Conservation (phyloP, 2,329 filamentous ascomycete species). For the Colletotrichum camelliae region DNA sequence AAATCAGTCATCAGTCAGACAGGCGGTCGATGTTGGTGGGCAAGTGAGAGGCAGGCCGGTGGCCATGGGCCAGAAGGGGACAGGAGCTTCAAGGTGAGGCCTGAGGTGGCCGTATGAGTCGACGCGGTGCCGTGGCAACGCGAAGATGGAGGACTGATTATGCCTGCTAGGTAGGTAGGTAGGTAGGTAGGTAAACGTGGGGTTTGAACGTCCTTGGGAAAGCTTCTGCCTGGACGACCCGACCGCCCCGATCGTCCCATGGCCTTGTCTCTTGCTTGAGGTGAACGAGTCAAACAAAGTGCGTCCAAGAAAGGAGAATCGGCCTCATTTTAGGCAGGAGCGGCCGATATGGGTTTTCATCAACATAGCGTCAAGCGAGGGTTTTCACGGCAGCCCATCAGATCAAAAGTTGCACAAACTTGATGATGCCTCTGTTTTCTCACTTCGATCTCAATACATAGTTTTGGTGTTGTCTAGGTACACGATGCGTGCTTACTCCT, state of each 20-base stretch:
- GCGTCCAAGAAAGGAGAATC: neutral
- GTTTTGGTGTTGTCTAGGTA: neutral
- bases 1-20: neutral
- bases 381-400: neutral
- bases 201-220: neutral
- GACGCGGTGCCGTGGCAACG: neutral
- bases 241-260: fast-evolving
- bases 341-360: neutral
- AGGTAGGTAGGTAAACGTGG: too few species aligned
- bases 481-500: neutral
- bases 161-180: neutral
- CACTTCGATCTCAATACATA: neutral
- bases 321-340: neutral
- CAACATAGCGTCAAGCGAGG: too few species aligned
- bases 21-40: neutral
- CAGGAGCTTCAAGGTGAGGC: neutral
- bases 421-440: neutral
- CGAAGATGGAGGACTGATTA: neutral
- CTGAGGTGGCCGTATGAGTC: neutral
- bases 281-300: neutral
- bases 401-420: neutral
- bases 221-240: neutral
- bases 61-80: neutral
- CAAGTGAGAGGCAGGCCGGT: neutral
- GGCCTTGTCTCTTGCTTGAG: neutral